Evolutionary conservation across 129 eudicot species (phyloP).

Genomic region (Smallanthus sonchifolius): DNA sequence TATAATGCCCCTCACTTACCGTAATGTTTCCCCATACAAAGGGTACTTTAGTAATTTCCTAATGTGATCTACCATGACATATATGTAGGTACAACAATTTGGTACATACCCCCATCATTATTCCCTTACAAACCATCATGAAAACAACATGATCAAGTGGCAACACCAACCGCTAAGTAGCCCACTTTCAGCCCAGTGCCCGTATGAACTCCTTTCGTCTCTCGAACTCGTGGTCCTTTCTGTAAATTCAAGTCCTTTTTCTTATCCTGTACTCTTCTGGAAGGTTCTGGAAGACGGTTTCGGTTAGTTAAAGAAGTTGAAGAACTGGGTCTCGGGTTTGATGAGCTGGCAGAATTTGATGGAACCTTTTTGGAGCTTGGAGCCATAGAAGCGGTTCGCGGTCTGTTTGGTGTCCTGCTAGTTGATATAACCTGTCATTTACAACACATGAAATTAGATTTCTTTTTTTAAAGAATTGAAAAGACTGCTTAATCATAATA

Average conservation of each 20-base stretch:
- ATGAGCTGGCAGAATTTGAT: constrained; percentile 23
- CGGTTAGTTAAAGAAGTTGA: constrained; percentile 27
- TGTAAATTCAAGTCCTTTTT: constrained; percentile 18
- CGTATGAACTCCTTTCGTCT: constrained; percentile 10
- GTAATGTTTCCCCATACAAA: constrained; percentile 12
- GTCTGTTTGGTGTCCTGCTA: constrained; percentile 31
- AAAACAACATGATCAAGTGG: constrained; percentile 25
- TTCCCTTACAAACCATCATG: constrained; percentile 16
- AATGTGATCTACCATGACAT: constrained; percentile 2
- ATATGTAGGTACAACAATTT: background rate
- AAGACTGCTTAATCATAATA: background rate
- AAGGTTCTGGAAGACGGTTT: constrained; percentile 23
- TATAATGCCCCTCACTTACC: background rate
- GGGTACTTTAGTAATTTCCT: constrained; percentile 25
- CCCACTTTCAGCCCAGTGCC: constrained; percentile 30
- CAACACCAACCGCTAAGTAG: constrained; percentile 41
- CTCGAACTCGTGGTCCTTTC: constrained; percentile 27
- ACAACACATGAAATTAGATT: background rate
- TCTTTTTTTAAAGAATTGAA: background rate
- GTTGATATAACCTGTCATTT: constrained; percentile 33
- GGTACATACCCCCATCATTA: constrained; percentile 12
- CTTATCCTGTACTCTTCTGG: constrained; percentile 8
- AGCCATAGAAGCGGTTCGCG: constrained; percentile 20
- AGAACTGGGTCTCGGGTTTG: constrained; percentile 28
- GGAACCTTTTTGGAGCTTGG: constrained; percentile 14